Percentiles rank a stretch among this genome's conserved stretches.
Conservation (phyloP, 306 rosid genomes). For the Purshia tridentata region DNA sequence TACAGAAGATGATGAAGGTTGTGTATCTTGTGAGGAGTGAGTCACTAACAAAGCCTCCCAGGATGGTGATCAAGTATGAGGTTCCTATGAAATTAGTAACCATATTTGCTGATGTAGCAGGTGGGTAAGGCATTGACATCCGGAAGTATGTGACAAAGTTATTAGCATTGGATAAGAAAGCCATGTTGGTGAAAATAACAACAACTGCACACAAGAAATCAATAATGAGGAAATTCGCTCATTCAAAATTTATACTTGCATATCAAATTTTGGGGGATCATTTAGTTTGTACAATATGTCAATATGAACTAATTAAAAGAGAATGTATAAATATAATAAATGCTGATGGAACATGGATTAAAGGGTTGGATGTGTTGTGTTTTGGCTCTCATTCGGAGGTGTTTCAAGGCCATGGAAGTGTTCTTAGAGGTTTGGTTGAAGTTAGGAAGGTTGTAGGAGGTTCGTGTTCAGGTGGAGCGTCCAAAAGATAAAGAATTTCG, state of each 20-base stretch:
- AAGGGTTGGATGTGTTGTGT: no score
- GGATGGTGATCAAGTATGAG: constrained; percentile 33
- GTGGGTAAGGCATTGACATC: constrained; percentile 38
- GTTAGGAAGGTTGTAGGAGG: no score
- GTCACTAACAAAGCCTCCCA: constrained; percentile 45
- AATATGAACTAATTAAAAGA: no score
- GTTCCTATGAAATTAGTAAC: constrained; percentile 46
- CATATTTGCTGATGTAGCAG: constrained; percentile 39
- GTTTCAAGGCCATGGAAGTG: no score
- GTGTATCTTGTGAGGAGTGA: constrained; percentile 39
- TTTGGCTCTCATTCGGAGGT: no score
- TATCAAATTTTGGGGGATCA: not conserved
- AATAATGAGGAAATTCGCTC: not conserved
- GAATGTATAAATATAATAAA: no score
- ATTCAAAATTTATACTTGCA: not conserved
- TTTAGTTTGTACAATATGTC: no score
- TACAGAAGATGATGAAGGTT: constrained; percentile 21
- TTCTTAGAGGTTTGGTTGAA: no score
- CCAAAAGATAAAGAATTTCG: no score
- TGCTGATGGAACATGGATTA: not conserved
- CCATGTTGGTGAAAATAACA: constrained; percentile 28
- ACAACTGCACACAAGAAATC: constrained; percentile 22
- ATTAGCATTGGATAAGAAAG: constrained; percentile 26
- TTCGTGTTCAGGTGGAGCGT: no score
- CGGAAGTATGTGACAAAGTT: constrained; percentile 31